Conservation (phyloP, 2,329 filamentous ascomycete species). For the Cryphonectria nitschkei region DNA sequence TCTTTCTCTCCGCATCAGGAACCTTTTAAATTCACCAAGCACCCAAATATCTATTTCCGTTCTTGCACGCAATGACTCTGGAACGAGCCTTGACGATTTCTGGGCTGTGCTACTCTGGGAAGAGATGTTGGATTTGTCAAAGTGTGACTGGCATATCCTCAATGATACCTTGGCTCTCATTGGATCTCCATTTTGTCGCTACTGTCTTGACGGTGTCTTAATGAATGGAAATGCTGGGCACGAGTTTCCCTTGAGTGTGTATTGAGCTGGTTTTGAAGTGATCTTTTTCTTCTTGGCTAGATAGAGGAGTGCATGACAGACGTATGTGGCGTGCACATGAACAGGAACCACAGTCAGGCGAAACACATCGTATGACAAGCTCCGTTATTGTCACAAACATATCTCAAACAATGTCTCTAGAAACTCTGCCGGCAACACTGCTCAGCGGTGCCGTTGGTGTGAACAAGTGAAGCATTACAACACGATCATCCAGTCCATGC, state of each 20-base stretch:
- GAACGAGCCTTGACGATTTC: slow-evolving; percentile 7
- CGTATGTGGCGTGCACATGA: too few relatives aligned
- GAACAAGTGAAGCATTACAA: not conserved
- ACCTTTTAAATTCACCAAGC: not conserved
- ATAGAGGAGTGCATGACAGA: too few relatives aligned
- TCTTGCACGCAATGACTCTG: not conserved
- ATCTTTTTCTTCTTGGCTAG: too few relatives aligned
- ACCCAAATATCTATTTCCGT: not conserved
- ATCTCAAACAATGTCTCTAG: too few relatives aligned
- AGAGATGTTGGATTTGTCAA: not conserved
- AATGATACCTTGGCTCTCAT: slow-evolving; percentile 25
- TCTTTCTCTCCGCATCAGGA: not conserved
- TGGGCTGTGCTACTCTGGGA: not conserved
- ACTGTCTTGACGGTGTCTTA: not conserved
- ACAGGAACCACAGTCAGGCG: too few relatives aligned
- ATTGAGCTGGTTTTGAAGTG: too few relatives aligned
- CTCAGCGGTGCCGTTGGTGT: not conserved
- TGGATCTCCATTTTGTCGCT: slow-evolving; percentile 4
- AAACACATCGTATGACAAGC: too few relatives aligned
- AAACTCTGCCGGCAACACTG: too few relatives aligned
- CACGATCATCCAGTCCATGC: not conserved
- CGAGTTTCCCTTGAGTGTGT: not conserved
- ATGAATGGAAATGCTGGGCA: not conserved
- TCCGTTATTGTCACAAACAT: too few relatives aligned
- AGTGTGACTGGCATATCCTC: not conserved